These are phyloP conservation scores for Daldinia sp. DNA, from an alignment of 2,329 filamentous ascomycete genomes.

Conservation along the genomic window DNA sequence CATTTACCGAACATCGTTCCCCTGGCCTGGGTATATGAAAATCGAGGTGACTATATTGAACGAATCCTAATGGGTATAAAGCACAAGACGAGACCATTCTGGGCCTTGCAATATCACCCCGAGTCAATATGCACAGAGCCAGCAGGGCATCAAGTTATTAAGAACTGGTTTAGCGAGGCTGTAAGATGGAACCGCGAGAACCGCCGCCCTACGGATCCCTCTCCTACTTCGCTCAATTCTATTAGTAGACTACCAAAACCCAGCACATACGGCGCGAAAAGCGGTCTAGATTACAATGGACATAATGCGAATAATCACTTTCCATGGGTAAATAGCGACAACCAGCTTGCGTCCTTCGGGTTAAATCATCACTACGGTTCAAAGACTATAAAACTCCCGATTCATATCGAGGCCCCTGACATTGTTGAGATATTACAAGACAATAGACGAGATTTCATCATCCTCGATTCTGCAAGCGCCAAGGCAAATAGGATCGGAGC, in stretches of 20 bases:
- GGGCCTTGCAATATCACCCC: constrained; percentile 91
- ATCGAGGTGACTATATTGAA: constrained; percentile 56
- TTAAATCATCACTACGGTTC: constrained; percentile 55
- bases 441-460: constrained; percentile 60
- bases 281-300: not conserved
- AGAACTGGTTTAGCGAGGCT: constrained; percentile 80
- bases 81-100: constrained; percentile 78
- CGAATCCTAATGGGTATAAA: constrained; percentile 81
- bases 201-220: constrained; percentile 20
- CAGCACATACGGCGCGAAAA: not conserved
- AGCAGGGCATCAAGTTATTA: constrained; percentile 72
- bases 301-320: not conserved
- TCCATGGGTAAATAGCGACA: constrained; percentile 43
- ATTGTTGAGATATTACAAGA: constrained; percentile 65
- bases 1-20: constrained; percentile 62
- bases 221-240: constrained; percentile 3
- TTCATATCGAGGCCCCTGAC: constrained; percentile 63
- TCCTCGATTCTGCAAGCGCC: constrained; percentile 71
- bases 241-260: constrained; percentile 29
- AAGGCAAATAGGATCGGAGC: constrained; percentile 56
- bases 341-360: constrained; percentile 50
- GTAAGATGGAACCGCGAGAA: constrained; percentile 64
- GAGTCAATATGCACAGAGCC: constrained; percentile 87
- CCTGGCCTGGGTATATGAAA: constrained; percentile 72
- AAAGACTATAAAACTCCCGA: constrained; percentile 58